phyloP scores from a whole-genome alignment of 202 grass and related monocot genomes.

The Dendrocalamus latiflorus region DNA sequence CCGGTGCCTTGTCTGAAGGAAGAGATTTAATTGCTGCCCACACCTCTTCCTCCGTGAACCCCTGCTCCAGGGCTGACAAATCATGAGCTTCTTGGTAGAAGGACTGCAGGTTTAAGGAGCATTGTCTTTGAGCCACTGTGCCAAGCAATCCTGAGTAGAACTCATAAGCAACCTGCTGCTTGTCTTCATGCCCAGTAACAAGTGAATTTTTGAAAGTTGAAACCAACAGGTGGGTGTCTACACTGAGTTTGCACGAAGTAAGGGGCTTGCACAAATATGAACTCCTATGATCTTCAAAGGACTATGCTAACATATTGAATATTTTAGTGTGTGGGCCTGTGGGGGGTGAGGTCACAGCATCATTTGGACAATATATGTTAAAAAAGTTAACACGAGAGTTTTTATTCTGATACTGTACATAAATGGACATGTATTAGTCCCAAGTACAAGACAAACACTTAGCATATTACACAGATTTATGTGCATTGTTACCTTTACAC shows the following conservation, averaged over 20 bases:
- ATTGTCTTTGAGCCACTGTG: too few species aligned
- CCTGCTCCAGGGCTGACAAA: too few species aligned
- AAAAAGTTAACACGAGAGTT: neutral
- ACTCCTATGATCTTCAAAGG: neutral
- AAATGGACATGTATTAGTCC: neutral
- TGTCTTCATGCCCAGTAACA: too few species aligned
- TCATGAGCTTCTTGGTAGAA: too few species aligned
- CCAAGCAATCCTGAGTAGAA: too few species aligned
- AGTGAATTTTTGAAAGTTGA: neutral
- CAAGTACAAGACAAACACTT: neutral
- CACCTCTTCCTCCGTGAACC: too few species aligned
- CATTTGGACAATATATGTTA: neutral
- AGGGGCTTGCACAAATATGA: neutral
- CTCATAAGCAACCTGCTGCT: too few species aligned
- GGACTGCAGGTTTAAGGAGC: too few species aligned
- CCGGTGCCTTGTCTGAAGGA: too few species aligned
- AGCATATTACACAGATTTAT: neutral
- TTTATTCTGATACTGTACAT: neutral
- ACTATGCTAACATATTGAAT: neutral
- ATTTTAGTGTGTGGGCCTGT: neutral
- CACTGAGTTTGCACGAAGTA: too few species aligned
- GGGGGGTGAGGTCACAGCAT: neutral
- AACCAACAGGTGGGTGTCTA: neutral
- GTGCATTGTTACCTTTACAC: constrained; percentile 69
- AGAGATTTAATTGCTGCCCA: too few species aligned